These are phyloP conservation scores for Paramecium caudatum DNA, from an alignment of 73 alveolate genomes.

Conservation along the genomic window DNA sequence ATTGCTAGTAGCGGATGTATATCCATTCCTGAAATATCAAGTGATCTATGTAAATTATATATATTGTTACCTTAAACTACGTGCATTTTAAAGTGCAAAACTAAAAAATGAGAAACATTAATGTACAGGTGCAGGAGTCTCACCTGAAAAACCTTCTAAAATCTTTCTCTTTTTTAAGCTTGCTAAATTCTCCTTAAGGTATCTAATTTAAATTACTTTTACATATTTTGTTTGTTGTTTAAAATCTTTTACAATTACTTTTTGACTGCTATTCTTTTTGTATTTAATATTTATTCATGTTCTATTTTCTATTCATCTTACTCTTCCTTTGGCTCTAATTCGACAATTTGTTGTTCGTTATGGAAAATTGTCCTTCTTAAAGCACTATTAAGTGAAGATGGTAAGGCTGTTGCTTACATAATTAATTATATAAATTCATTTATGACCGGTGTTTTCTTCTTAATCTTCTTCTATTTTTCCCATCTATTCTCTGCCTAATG, in stretches of 20 bases:
- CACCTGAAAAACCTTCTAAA: conserved; percentile 65
- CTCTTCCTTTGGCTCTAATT: neutral
- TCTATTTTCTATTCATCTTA: conserved; percentile 14
- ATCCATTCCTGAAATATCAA: conserved; percentile 52
- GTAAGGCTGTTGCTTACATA: neutral
- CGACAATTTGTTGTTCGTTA: neutral
- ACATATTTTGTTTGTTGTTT: conserved; percentile 47
- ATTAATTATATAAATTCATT: conserved; percentile 29
- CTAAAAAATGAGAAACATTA: conserved; percentile 61
- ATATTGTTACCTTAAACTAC: conserved; percentile 15
- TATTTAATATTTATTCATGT: neutral
- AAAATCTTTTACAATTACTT: neutral
- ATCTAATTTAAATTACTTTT: neutral
- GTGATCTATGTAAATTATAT: neutral
- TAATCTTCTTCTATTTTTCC: neutral
- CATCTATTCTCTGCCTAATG: neutral
- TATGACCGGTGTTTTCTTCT: conserved; percentile 11
- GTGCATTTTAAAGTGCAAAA: conserved; percentile 33
- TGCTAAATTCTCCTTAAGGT: conserved; percentile 37
- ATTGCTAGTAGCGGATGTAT: conserved; percentile 54
- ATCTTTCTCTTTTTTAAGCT: conserved; percentile 5
- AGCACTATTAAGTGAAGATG: neutral
- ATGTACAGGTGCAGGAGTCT: conserved; percentile 12
- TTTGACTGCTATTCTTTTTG: conserved; percentile 22
- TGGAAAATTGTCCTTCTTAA: neutral